Evolutionary conservation across 23 red algal species (phyloP).

Genomic region (Gracilaria gracilis): DNA sequence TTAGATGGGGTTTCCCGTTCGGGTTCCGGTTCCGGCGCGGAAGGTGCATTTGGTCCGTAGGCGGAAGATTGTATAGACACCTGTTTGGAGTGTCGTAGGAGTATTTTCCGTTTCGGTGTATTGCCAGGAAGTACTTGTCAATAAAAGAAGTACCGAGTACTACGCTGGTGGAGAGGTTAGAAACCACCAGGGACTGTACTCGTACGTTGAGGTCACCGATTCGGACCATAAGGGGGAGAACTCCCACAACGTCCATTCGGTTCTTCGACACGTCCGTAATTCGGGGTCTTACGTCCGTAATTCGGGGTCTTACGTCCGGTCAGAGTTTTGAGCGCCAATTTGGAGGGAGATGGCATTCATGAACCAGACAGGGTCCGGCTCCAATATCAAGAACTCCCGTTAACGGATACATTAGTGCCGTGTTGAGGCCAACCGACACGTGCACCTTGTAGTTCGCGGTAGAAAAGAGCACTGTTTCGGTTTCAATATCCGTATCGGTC

Average conservation of each 20-base stretch:
- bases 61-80: neutral
- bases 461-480: too few relatives aligned
- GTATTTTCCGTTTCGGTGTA: neutral
- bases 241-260: neutral
- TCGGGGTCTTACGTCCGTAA: neutral
- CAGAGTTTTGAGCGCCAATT: too few relatives aligned
- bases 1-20: neutral
- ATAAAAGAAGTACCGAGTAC: neutral
- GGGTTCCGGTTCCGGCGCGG: neutral
- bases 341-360: too few relatives aligned
- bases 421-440: too few relatives aligned
- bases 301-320: too few relatives aligned
- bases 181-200: neutral
- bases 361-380: neutral
- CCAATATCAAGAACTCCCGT: slow-evolving; percentile 16
- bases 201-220: neutral
- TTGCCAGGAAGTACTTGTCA: neutral
- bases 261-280: slow-evolving; percentile 20
- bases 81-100: neutral
- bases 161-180: neutral
- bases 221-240: neutral
- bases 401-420: too few relatives aligned
- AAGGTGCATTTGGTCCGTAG: neutral
- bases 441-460: too few relatives aligned
- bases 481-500: too few relatives aligned